Percentiles rank a stretch among this genome's conserved stretches.
Evolutionary conservation across 352 stramenopile species (phyloP).

Genomic region (Phytophthora agathidicida): DNA sequence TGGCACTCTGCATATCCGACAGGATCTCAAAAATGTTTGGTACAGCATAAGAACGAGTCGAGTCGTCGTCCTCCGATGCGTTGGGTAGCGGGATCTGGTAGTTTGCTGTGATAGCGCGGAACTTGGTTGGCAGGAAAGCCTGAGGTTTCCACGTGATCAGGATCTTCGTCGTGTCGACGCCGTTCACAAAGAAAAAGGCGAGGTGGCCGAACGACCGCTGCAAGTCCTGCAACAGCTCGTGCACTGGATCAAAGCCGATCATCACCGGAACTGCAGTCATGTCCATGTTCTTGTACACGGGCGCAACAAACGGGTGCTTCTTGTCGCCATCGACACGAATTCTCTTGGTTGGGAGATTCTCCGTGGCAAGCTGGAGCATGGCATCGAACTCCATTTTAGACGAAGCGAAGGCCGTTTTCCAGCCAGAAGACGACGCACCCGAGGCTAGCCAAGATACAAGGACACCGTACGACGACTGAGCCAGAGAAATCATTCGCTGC

Average conservation of each 20-base stretch:
- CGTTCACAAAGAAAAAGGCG: conserved; percentile 83
- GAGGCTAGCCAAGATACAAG: conserved; percentile 65
- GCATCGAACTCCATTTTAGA: conserved; percentile 72
- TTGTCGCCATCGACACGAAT: conserved; percentile 52
- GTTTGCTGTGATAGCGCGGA: conserved; percentile 78
- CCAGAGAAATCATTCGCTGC: conserved; percentile 67
- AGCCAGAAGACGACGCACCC: conserved; percentile 58
- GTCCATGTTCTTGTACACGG: conserved; percentile 91
- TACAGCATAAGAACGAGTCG: conserved; percentile 50
- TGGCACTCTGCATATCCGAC: conserved; percentile 74
- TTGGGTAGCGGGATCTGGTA: conserved; percentile 63
- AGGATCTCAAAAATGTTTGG: conserved; percentile 84
- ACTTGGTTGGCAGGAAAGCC: conserved; percentile 80
- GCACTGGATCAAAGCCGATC: conserved; percentile 79
- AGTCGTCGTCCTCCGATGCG: conserved; percentile 30
- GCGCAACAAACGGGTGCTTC: conserved; percentile 70
- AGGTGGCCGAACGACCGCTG: conserved; percentile 65
- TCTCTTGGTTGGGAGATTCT: conserved; percentile 68
- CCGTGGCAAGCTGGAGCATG: conserved; percentile 51
- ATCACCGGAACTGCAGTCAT: conserved; percentile 65
- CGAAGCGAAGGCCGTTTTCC: conserved; percentile 66
- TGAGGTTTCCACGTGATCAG: conserved; percentile 81
- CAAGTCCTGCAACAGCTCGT: conserved; percentile 66
- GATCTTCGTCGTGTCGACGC: conserved; percentile 65
- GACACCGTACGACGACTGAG: conserved; percentile 60